Percentiles rank a stretch among this genome's conserved stretches.
phyloP scores from a whole-genome alignment of 441 rosid genomes.

The Adansonia rubrostipa region DNA sequence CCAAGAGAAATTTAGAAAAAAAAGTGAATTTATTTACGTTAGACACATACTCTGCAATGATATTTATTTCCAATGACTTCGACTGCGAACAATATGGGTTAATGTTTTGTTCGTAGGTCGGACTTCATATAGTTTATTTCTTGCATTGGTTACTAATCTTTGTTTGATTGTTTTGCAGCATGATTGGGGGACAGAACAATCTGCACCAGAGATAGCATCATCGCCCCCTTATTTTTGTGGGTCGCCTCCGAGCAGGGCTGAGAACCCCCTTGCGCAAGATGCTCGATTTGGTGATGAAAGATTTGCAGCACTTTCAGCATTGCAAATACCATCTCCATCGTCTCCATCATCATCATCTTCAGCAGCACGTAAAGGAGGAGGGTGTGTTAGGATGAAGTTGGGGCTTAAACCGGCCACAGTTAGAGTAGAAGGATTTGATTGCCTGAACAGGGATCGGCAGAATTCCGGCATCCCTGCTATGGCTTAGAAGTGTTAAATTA shows the following conservation, averaged over 20 bases:
- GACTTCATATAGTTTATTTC: not conserved
- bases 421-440: constrained; percentile 98
- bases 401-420: constrained; percentile 84
- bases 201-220: constrained; percentile 47
- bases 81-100: not conserved
- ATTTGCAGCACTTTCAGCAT: constrained; percentile 35
- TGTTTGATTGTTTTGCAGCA: constrained; percentile 43
- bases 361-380: constrained; percentile 60
- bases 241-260: constrained; percentile 82
- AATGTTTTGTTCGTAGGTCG: not conserved
- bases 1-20: too few species aligned
- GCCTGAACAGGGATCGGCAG: constrained; percentile 92
- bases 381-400: constrained; percentile 66
- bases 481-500: constrained; percentile 60
- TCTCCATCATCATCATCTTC: constrained; percentile 34
- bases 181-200: constrained; percentile 53
- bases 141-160: not conserved
- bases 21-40: too few species aligned
- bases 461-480: constrained; percentile 91
- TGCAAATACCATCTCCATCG: constrained; percentile 53
- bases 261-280: constrained; percentile 76
- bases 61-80: not conserved
- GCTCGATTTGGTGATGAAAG: constrained; percentile 76
- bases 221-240: constrained; percentile 83
- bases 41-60: too few species aligned